Conservation (phyloP, 768 basidiomycete species). For the Porpolomopsis calyptriformis region DNA sequence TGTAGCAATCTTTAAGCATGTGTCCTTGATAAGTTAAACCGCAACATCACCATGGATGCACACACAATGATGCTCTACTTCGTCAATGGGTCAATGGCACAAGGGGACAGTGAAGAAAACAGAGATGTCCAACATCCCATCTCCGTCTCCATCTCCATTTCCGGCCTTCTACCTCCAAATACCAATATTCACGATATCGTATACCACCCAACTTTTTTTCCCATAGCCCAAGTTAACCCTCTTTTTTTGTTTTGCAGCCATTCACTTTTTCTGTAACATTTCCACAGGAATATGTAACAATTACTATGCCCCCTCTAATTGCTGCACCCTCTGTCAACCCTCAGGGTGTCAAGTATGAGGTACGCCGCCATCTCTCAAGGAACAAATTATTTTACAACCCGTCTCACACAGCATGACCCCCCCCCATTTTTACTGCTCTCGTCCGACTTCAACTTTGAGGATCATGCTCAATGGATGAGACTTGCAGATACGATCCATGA, state of each 20-base stretch:
- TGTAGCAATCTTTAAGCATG: neutral
- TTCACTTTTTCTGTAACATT: neutral
- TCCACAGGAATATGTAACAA: neutral
- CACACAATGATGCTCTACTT: neutral
- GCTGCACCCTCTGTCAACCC: neutral
- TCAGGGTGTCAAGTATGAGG: neutral
- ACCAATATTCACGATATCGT: neutral
- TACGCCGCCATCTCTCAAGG: neutral
- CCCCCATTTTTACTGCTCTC: conserved; percentile 8
- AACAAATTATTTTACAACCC: neutral
- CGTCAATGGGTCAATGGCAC: neutral
- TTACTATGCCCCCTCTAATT: neutral
- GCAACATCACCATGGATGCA: too few relatives aligned
- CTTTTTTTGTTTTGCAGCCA: neutral
- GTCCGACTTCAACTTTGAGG: conserved; percentile 4
- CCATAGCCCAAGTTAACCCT: neutral
- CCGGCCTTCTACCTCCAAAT: neutral
- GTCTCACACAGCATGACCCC: neutral
- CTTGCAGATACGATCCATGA: conserved; percentile 5
- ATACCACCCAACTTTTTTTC: neutral
- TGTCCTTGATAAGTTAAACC: neutral
- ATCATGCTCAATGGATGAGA: too few relatives aligned
- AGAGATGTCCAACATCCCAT: neutral
- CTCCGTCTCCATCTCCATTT: too few relatives aligned
- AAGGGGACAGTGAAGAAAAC: neutral